Percentiles rank a stretch among this genome's conserved stretches.
Evolutionary conservation across 2,329 filamentous ascomycete genomes (phyloP).

Genomic region (Claviceps spartinae): DNA sequence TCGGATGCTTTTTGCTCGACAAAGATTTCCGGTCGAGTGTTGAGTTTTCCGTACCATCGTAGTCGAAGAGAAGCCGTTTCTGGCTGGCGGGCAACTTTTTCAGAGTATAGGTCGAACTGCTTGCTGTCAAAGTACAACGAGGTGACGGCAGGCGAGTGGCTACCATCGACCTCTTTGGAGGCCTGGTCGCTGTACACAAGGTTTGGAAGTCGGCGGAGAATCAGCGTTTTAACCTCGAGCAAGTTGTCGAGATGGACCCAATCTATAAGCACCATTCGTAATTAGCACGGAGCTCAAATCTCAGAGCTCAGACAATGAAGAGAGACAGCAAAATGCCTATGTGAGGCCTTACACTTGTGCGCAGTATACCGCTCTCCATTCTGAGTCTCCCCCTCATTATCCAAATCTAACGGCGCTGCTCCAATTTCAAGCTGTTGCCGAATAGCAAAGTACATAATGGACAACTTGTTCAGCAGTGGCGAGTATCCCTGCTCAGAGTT

Average conservation of each 20-base stretch:
- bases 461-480: constrained; percentile 78
- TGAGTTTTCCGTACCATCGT: constrained; percentile 82
- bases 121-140: constrained; percentile 92
- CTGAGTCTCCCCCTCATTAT: constrained; percentile 40
- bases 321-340: too few relatives aligned
- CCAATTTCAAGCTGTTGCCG: constrained; percentile 65
- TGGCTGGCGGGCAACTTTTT: constrained; percentile 64
- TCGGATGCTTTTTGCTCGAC: constrained; percentile 83
- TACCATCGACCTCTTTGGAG: constrained; percentile 67
- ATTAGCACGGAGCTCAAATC: not conserved
- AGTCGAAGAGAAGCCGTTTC: constrained; percentile 74
- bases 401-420: constrained; percentile 29
- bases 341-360: constrained; percentile 56
- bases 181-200: constrained; percentile 86
- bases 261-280: constrained; percentile 32
- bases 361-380: constrained; percentile 66
- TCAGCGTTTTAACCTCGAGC: constrained; percentile 91
- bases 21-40: constrained; percentile 63
- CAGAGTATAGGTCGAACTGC: constrained; percentile 72
- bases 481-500: constrained; percentile 86
- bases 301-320: not conserved
- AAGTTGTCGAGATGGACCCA: constrained; percentile 96
- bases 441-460: constrained; percentile 90
- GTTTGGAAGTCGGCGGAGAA: constrained; percentile 78
- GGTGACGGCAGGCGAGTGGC: constrained; percentile 79